These are phyloP conservation scores for Canariomyces notabilis DNA, from an alignment of 2,329 filamentous ascomycete genomes.

Conservation along the genomic window DNA sequence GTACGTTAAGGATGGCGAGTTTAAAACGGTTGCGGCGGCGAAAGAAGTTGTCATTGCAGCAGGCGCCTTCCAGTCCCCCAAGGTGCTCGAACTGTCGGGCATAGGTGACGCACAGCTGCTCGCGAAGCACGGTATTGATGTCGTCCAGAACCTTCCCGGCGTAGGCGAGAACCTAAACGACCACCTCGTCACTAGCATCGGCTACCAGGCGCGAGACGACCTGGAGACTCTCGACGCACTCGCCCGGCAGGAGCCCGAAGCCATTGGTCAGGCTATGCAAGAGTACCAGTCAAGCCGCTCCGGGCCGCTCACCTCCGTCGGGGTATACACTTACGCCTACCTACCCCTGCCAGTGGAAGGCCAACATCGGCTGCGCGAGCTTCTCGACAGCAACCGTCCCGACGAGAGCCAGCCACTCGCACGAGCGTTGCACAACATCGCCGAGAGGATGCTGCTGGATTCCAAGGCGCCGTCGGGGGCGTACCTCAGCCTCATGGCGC, in stretches of 20 bases:
- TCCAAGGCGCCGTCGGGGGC: not conserved
- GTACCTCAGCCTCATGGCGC: not conserved
- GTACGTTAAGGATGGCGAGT: not conserved
- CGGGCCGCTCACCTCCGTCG: not conserved
- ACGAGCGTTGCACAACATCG: not conserved
- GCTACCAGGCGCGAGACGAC: not conserved
- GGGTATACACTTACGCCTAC: not conserved
- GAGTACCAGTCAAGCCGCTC: not conserved
- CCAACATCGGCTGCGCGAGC: not conserved
- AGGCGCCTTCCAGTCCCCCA: not conserved
- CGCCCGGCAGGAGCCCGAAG: not conserved
- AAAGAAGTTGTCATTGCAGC: not conserved
- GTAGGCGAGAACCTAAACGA: not conserved
- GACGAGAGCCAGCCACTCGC: not conserved
- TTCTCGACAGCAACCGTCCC: not conserved
- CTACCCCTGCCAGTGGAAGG: not conserved
- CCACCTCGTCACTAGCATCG: not conserved
- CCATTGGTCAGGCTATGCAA: not conserved
- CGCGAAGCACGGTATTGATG: not conserved
- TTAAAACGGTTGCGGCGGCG: not conserved
- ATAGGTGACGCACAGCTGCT: not conserved
- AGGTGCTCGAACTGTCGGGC: not conserved
- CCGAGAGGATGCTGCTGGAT: not conserved
- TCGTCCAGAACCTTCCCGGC: not conserved
- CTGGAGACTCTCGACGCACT: not conserved